Conservation (phyloP, 805 yeast genomes). For the Pichia phayaonensis region DNA sequence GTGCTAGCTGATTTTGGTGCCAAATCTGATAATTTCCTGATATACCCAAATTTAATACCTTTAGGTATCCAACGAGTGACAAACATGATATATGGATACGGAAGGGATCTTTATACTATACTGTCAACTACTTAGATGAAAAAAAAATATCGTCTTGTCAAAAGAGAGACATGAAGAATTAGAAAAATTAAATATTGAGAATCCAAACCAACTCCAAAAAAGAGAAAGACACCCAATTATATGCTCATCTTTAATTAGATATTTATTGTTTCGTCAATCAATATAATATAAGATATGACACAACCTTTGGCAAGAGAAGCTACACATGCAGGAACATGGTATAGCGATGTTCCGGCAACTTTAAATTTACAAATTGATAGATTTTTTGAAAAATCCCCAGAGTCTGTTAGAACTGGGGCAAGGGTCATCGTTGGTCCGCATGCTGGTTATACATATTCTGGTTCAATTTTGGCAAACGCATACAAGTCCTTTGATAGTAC, state of each 20-base stretch:
- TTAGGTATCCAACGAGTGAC: background rate
- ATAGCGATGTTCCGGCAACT: slow-evolving; percentile 37
- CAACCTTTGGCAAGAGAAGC: slow-evolving; percentile 21
- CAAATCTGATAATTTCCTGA: background rate
- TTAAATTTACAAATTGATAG: slow-evolving; percentile 45
- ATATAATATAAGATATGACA: background rate
- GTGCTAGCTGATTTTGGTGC: background rate
- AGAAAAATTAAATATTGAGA: background rate
- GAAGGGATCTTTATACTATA: no score
- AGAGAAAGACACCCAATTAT: background rate
- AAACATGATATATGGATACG: background rate
- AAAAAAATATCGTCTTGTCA: no score
- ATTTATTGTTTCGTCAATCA: background rate
- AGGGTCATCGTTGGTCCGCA: slow-evolving; percentile 63
- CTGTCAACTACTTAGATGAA: no score
- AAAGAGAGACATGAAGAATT: no score
- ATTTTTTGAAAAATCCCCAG: slow-evolving; percentile 35
- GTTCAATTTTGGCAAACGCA: slow-evolving; percentile 67
- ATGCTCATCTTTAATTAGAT: background rate
- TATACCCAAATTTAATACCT: background rate
- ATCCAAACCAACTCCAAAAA: background rate
- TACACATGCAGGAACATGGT: slow-evolving; percentile 92
- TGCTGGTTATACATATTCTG: slow-evolving; percentile 87
- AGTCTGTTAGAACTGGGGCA: slow-evolving; percentile 28
- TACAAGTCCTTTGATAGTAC: slow-evolving; percentile 62